Base-by-base conservation (phyloP, 129 eudicot genomes). In the Tagetes patula region DNA sequence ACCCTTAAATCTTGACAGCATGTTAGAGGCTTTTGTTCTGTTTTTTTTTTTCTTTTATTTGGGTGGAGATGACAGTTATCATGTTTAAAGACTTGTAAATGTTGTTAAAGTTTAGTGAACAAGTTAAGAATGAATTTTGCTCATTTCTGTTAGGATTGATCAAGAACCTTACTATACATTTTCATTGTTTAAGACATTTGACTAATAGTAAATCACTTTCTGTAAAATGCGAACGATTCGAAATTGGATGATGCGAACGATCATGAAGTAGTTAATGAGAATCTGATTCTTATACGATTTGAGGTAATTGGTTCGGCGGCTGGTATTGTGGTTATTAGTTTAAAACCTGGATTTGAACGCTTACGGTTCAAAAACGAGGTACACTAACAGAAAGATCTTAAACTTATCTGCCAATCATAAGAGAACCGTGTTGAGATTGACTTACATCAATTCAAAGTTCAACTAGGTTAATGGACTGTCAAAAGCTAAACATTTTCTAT, bases 401-500 rank as follows among this genome's bases (percentile, higher is more conserved):
- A 58, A 31, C 8, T 58, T 58, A 58, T 39, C 34, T 58, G n/a
- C 65, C 64, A 32, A 10, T 58, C 64, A 56, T 56, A 30, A 1
- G 66, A 55, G 41, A 69, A 61, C 10, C 34, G 9, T 67, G 31
- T 8, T 58, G 5, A 76, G 39, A 14, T 58, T 50, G 33, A n/a
- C 39, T 46, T 56, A 45, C 48, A n/a, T 61, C 59, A 46, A 10
- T 62, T 61, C 36, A 70, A 47, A 73, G 61, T 73, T 61, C 4
- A 61, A 49, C 40, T 73, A 3, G 47, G 63, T 63, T 47, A 63
- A 47, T 48, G 2, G 71, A 63, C 71, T 62, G 3, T 62, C 60
- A 74, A 14, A 74, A 75, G 79, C 40, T 31, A 66, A 65, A 65
- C 50, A 53, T 31, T 65, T 6, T 3, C 11, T 62, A 39, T 37